Evolutionary conservation across 2,329 filamentous ascomycete genomes (phyloP), one percentile per base, ranked within the genome.

Genomic region (Sclerotinia spermophila): DNA sequence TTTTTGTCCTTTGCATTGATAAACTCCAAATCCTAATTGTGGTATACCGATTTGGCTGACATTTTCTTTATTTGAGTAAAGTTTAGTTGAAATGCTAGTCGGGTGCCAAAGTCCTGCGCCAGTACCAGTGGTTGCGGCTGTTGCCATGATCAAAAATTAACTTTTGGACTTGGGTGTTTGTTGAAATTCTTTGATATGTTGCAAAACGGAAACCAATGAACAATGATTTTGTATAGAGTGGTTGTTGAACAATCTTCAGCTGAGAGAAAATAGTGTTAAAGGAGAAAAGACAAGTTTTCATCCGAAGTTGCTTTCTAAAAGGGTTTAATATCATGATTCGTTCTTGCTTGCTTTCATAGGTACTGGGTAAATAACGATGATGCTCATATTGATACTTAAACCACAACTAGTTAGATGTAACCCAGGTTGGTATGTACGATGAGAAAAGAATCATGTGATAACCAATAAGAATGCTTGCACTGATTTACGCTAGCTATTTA

Each of bases 11-110:
- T 62, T 51, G 17, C 66, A 56, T 40, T 69, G 56, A 42, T 69
- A 69, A 17, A 71, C 66, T 27, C 70, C 70, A 42, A 71, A 69
- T 59, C 70, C 70, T 24, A 71, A 33, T 53, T 59, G 66, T 8
- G 65, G 70, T 19, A 71, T 69, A n/a, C 53, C 51, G 40, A 71
- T 48, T 11, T 33, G 10, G 15, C 24, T 38, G 19, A 62, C 11
- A 24, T 27, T 30, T 21, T 27, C 33, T 40, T 19, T 35, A 5
- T 15, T 7, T 1, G 61, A 51, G 45, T 27, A 65, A 21, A 51
- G 15, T 35, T 30, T 65, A 21, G 61, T 27, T 19, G 35, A 2
- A 35, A 65, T 53, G 17, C 19, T n/a, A 33, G 30, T 21, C 2
- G 60, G 30, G 3, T 33, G 48, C n/a, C 11, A 42, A 15, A 42